Base-by-base conservation (phyloP, 768 basidiomycete species). In the Lyophyllum atratum region DNA sequence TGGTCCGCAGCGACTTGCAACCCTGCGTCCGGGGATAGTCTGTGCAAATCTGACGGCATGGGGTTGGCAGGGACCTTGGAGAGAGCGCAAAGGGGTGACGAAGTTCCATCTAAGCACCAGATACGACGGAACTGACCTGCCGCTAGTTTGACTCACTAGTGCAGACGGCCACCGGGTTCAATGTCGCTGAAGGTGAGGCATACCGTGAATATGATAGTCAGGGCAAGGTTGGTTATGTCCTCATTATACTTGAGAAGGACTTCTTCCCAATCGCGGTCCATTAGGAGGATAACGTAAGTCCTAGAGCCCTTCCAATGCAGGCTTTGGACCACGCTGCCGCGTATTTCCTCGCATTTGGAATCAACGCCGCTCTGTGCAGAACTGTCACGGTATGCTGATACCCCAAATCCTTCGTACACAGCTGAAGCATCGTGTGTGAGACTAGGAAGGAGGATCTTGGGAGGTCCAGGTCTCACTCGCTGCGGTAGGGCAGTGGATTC, bases 141-240 rank as follows among this genome's bases (percentile, higher is more conserved):
- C 22, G 37, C 6, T n/a, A 85, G 84, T 87, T 86, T 54, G 85
- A 88, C 62, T 86, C 85, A 1, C 72, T 87, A 2, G 82, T 86
- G 0, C 85, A 88, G 69, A 85, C 82, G 0, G 83, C 83, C 2
- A 79, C 77, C 0, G 86, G 85, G 0, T 82, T 85, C 66, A 86
- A 85, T 51, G 63, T 71, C n/a, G 80, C 80, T 7, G 86, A 88
- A 69, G 83, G 74, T 2, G 69, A 76, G 49, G 81, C 81, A 2
- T 82, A 76, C 58, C 70, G 71, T 0, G 56, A 64, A 9, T 80
- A 67, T 52, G 56, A 54, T 3, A 69, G 68, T 2, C 7, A 26
- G 1, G 19, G 22, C 6, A 17, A 46, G 34, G 56, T 52, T 39
- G 21, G 21, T 15, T 15, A 31, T 25, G 25, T 26, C 21, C 49